Conservation (phyloP, 2,329 filamentous ascomycete species). For the Nakataea oryzae region DNA sequence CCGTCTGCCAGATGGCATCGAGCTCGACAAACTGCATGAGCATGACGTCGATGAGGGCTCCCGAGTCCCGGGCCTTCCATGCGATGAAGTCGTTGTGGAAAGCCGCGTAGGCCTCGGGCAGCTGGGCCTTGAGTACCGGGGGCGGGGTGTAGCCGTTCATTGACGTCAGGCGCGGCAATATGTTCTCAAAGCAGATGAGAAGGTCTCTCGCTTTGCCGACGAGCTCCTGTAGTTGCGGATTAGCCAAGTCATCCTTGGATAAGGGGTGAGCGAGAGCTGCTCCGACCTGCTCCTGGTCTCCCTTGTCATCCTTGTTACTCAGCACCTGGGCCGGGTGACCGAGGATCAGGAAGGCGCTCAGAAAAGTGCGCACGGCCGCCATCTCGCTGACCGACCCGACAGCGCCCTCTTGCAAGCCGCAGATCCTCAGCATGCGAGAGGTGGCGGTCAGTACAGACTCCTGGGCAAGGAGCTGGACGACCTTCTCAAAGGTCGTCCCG, state of each 20-base stretch:
- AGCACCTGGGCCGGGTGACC: slow-evolving; percentile 71
- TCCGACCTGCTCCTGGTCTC: slow-evolving; percentile 46
- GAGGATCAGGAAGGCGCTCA: slow-evolving; percentile 71
- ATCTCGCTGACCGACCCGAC: slow-evolving; percentile 55
- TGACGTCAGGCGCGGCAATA: slow-evolving; percentile 52
- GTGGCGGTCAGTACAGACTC: slow-evolving; percentile 56
- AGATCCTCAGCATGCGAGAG: slow-evolving; percentile 56
- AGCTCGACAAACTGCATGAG: slow-evolving; percentile 78
- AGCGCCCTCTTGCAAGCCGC: slow-evolving; percentile 57
- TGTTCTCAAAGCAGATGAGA: slow-evolving; percentile 67
- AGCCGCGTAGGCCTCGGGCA: slow-evolving; percentile 60
- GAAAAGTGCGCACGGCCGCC: slow-evolving; percentile 62
- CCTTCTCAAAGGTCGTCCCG: slow-evolving; percentile 63
- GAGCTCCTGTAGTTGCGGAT: slow-evolving; percentile 58
- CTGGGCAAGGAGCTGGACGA: slow-evolving; percentile 57
- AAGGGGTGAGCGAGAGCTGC: slow-evolving; percentile 30
- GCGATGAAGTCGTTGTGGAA: slow-evolving; percentile 73
- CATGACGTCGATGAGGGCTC: slow-evolving; percentile 72
- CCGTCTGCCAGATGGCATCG: slow-evolving; percentile 73
- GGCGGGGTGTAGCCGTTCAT: slow-evolving; percentile 59
- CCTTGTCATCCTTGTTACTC: slow-evolving; percentile 53
- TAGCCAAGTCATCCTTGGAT: slow-evolving; percentile 42
- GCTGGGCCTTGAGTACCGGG: slow-evolving; percentile 46
- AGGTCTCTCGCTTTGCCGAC: slow-evolving; percentile 70
- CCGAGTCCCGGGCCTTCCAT: slow-evolving; percentile 75